Evolutionary conservation across 208 protist genomes (phyloP), one percentile per base, ranked within the genome.

Genomic region (Trypanosoma melophagium): DNA sequence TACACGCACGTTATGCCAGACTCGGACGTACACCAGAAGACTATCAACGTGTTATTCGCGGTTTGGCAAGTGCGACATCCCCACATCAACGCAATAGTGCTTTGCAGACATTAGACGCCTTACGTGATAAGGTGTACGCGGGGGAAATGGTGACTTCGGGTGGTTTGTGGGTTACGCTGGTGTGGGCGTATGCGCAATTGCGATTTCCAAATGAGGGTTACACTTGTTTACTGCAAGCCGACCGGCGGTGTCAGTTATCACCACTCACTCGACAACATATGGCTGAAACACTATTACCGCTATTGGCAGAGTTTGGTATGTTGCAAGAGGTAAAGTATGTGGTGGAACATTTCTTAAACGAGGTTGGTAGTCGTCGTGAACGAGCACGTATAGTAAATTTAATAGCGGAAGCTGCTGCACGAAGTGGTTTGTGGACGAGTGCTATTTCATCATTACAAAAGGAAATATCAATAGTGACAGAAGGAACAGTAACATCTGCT

Each of bases 331-430:
- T 76, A 3, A 69, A 54, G 41, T 52, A 70, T 55, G 58, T 93
- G 55, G 65, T 66, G 58, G 73, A 65, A 55, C 61, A 71, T 19
- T 83, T 81, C 52, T 55, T 87, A 16, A 55, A 66, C n/a, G 41
- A 44, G 14, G 31, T 55, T 59, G 59, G 67, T 50, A 64, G 68
- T 28, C 52, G 42, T 51, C 19, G 22, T 7, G 52, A 68, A 13
- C 19, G 35, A 19, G 76, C n/a, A 24, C 10, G 63, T n/a, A 69
- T 84, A 9, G 69, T 73, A 10, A 60, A 57, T 22, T 68, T 79
- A 70, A 60, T 95, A 9, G 86, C 86, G 0, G 90, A 95, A 76
- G 90, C 90, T 21, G 86, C 90, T 0, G 90, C 90, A 8, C 79
- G 74, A 8, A 65, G 66, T 28, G 90, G 90, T 1, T 71, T 79